phyloP scores from a whole-genome alignment of 2,329 filamentous ascomycete species.

The Achaetomium macrosporum region DNA sequence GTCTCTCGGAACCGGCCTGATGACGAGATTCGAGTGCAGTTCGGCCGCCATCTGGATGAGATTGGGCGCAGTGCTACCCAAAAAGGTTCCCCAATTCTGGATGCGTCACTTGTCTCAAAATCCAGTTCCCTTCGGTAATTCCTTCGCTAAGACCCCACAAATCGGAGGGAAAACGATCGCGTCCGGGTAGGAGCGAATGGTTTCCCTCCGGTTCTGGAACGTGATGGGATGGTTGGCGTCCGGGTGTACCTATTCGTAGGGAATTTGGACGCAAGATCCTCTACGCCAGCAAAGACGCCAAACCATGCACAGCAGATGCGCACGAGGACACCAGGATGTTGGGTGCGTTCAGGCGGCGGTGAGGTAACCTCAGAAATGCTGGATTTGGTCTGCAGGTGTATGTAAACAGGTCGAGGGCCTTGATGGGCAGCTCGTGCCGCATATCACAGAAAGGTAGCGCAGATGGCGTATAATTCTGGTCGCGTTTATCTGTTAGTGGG shows the following conservation, averaged over 20 bases:
- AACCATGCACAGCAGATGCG: slow-evolving; percentile 7
- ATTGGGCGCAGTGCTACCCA: background rate
- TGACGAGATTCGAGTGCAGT: slow-evolving; percentile 31
- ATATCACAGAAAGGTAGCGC: slow-evolving; percentile 17
- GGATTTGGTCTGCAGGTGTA: background rate
- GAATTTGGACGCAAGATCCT: slow-evolving; percentile 11
- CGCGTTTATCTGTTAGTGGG: slow-evolving; percentile 29
- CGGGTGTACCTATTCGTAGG: background rate
- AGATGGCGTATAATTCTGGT: slow-evolving; percentile 24
- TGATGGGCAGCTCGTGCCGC: slow-evolving; percentile 21
- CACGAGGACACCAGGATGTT: background rate
- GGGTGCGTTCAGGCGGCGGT: slow-evolving; percentile 4
- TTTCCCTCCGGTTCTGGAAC: background rate
- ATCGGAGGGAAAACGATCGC: too few species aligned
- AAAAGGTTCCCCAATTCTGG: background rate
- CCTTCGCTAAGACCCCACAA: background rate
- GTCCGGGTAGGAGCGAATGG: background rate
- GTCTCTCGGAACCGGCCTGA: slow-evolving; percentile 31
- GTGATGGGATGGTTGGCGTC: slow-evolving; percentile 1
- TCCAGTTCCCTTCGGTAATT: background rate
- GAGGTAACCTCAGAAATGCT: background rate
- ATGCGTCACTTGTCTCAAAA: background rate
- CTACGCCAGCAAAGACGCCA: slow-evolving; percentile 5
- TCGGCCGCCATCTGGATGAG: slow-evolving; percentile 29
- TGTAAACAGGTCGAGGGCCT: slow-evolving; percentile 17